phyloP scores from a whole-genome alignment of 2,329 filamentous ascomycete species.

The Penicillium hesseltinei region DNA sequence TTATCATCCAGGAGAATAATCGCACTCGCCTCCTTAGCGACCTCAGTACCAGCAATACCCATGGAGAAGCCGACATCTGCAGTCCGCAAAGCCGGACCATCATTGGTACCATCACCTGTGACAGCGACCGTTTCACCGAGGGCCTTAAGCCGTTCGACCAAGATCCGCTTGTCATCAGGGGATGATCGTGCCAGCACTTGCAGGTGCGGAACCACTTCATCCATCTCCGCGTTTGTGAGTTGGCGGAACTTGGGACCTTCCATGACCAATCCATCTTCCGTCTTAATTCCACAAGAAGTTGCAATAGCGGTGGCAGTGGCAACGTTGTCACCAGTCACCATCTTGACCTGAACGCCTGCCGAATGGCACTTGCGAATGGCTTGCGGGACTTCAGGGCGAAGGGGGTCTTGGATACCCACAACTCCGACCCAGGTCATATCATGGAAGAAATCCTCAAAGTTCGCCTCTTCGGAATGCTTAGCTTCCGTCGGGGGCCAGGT shows the following conservation, averaged over 20 bases:
- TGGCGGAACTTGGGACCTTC: slow-evolving; percentile 67
- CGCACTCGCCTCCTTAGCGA: slow-evolving; percentile 67
- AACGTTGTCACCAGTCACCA: slow-evolving; percentile 72
- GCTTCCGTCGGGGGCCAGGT: slow-evolving; percentile 62
- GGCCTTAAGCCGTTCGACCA: slow-evolving; percentile 61
- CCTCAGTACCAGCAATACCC: slow-evolving; percentile 65
- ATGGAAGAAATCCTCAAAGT: slow-evolving; percentile 67
- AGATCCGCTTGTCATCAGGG: slow-evolving; percentile 65
- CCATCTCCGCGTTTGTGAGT: slow-evolving; percentile 59
- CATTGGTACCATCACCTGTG: slow-evolving; percentile 67
- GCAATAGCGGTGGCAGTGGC: slow-evolving; percentile 72
- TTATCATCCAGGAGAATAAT: slow-evolving; percentile 68
- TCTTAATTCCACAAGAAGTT: slow-evolving; percentile 67
- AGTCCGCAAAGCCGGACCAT: slow-evolving; percentile 63
- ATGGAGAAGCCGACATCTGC: slow-evolving; percentile 68
- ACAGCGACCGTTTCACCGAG: slow-evolving; percentile 62
- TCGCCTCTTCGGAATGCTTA: slow-evolving; percentile 59
- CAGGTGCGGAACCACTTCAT: slow-evolving; percentile 56
- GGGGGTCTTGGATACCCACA: slow-evolving; percentile 73
- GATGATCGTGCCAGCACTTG: slow-evolving; percentile 65
- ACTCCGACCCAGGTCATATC: slow-evolving; percentile 72
- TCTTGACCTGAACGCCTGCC: slow-evolving; percentile 69
- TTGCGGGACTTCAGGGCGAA: slow-evolving; percentile 64
- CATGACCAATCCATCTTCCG: slow-evolving; percentile 61
- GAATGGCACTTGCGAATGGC: slow-evolving; percentile 66